These are phyloP conservation scores for Nicotiana attenuata DNA, from an alignment of 257 asterid genomes.

Conservation along the genomic window DNA sequence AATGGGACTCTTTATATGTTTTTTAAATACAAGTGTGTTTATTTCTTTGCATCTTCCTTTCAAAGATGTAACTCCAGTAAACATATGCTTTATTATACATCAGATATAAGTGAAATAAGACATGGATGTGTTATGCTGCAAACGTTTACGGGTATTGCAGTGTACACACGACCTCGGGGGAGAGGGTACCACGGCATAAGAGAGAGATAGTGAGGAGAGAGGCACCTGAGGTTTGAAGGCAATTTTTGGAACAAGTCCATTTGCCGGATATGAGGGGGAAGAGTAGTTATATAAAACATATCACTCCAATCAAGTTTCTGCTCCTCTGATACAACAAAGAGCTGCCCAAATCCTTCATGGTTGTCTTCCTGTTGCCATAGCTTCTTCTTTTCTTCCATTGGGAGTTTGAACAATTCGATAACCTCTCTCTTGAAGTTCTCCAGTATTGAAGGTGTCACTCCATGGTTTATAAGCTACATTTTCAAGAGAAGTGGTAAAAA, in stretches of 20 bases:
- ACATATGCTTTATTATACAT: neutral
- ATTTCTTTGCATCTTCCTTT: neutral
- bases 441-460: slow-evolving; percentile 28
- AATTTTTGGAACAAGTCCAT: slow-evolving; percentile 28
- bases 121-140: neutral
- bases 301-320: slow-evolving; percentile 64
- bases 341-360: slow-evolving; percentile 54
- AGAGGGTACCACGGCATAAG: neutral
- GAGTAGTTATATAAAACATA: slow-evolving; percentile 45
- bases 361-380: slow-evolving; percentile 43
- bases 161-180: neutral
- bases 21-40: neutral
- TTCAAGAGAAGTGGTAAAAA: neutral
- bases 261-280: slow-evolving; percentile 27
- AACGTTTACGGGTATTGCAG: neutral
- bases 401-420: slow-evolving; percentile 25
- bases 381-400: slow-evolving; percentile 36
- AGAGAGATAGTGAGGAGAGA: neutral
- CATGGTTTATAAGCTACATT: slow-evolving; percentile 39
- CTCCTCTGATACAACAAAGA: slow-evolving; percentile 44
- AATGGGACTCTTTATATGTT: neutral
- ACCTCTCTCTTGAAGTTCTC: slow-evolving; percentile 35
- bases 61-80: neutral
- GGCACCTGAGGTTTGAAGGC: slow-evolving; percentile 38
- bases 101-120: neutral